phyloP scores from a whole-genome alignment of 2,329 filamentous ascomycete genomes.

The Pseudohalonectria lignicola region DNA sequence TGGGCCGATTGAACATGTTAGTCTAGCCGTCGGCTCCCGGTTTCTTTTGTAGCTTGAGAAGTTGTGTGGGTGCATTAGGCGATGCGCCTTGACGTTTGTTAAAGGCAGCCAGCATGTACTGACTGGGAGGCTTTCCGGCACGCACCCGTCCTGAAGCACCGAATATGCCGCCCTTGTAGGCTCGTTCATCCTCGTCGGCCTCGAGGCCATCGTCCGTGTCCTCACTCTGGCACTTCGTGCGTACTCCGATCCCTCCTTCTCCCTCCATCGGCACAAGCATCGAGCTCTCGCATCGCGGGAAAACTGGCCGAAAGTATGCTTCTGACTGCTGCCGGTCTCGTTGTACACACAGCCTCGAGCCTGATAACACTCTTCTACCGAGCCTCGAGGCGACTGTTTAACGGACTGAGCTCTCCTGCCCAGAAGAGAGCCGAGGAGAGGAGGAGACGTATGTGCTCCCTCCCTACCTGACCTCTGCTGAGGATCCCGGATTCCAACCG shows the following conservation, averaged over 20 bases:
- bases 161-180: conserved; percentile 82
- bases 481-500: too few relatives aligned
- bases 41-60: too few relatives aligned
- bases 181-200: conserved; percentile 70
- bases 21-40: too few relatives aligned
- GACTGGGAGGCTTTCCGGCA: too few relatives aligned
- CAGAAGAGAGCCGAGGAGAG: conserved; percentile 56
- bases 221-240: conserved; percentile 80
- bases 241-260: too few relatives aligned
- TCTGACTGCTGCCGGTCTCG: too few relatives aligned
- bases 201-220: conserved; percentile 75
- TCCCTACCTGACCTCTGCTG: not conserved
- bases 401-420: conserved; percentile 60
- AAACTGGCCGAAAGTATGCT: too few relatives aligned
- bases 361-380: conserved; percentile 76
- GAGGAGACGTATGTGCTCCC: conserved; percentile 47
- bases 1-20: conserved; percentile 41
- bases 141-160: too few relatives aligned
- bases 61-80: too few relatives aligned
- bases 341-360: conserved; percentile 60
- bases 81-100: too few relatives aligned
- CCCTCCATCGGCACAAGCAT: too few relatives aligned
- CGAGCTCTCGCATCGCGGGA: not conserved
- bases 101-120: too few relatives aligned
- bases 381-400: conserved; percentile 73